phyloP scores from a whole-genome alignment of 2,329 filamentous ascomycete genomes.

The Hypoxylon sp. region DNA sequence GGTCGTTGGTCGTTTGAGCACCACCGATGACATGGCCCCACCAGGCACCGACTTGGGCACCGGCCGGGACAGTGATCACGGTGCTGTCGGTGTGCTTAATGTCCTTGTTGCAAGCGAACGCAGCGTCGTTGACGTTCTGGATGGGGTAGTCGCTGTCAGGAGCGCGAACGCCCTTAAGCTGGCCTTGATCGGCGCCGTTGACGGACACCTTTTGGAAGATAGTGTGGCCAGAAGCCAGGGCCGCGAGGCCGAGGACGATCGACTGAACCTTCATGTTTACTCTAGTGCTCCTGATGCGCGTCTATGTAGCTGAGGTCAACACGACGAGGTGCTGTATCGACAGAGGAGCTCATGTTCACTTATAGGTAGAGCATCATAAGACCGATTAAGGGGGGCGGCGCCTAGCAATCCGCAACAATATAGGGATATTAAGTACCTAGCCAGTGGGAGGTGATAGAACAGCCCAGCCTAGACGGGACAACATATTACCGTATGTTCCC shows the following conservation, averaged over 20 bases:
- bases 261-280: conserved; percentile 37
- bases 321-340: not conserved
- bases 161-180: conserved; percentile 62
- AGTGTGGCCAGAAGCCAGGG: conserved; percentile 34
- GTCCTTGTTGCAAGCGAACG: conserved; percentile 61
- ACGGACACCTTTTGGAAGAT: conserved; percentile 56
- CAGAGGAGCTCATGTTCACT: conserved; percentile 18
- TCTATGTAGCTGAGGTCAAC: not conserved
- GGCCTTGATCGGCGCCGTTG: conserved; percentile 61
- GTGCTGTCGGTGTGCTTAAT: conserved; percentile 52
- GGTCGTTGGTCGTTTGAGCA: conserved; percentile 56
- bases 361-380: conserved; percentile 24
- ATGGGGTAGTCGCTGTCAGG: conserved; percentile 64
- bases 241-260: conserved; percentile 32
- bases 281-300: not conserved
- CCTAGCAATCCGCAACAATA: conserved; percentile 29
- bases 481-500: conserved; percentile 19
- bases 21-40: conserved; percentile 65
- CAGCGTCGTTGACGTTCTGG: conserved; percentile 58
- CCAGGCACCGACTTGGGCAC: conserved; percentile 60
- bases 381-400: conserved; percentile 32
- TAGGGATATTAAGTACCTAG: conserved; percentile 35
- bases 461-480: conserved; percentile 14
- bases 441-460: conserved; percentile 21
- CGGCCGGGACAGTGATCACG: conserved; percentile 60